These are phyloP conservation scores for Pholiota molesta DNA, from an alignment of 768 basidiomycete species.

Conservation along the genomic window DNA sequence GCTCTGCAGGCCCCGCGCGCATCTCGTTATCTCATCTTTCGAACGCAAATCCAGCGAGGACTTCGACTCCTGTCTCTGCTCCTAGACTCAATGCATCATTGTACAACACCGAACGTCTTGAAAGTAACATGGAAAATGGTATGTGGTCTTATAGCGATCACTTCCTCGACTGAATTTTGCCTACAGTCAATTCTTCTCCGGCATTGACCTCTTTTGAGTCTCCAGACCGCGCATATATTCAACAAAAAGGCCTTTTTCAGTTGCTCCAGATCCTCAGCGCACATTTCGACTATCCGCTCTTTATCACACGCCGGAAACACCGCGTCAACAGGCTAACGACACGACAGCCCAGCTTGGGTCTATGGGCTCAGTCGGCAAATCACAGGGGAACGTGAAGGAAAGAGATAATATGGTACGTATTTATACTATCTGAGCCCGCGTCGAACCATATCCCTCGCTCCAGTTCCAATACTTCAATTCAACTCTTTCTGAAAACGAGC, in stretches of 20 bases:
- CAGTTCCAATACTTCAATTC: slow-evolving; percentile 10
- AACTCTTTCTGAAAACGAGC: slow-evolving; percentile 3
- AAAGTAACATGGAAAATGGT: slow-evolving; percentile 8
- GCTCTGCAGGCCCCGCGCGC: slow-evolving; percentile 1
- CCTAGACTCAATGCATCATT: background rate
- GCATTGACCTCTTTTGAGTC: slow-evolving; percentile 8
- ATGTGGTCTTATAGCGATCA: background rate
- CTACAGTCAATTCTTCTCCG: slow-evolving; percentile 19
- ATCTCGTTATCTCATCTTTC: slow-evolving; percentile 14
- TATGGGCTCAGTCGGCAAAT: background rate
- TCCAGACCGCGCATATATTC: slow-evolving; percentile 29
- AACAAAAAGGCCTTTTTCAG: slow-evolving; percentile 12
- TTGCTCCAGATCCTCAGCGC: slow-evolving; percentile 1
- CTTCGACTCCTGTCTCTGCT: slow-evolving; percentile 3
- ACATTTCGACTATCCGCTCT: slow-evolving; percentile 4
- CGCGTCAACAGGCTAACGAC: background rate
- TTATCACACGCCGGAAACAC: background rate
- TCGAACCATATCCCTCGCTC: background rate
- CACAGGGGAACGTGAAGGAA: background rate
- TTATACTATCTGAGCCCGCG: too few species aligned
- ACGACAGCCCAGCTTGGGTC: background rate
- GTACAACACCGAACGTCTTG: background rate
- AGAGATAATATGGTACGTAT: slow-evolving; percentile 5
- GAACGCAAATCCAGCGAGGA: background rate
- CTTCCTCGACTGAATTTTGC: background rate